These are phyloP conservation scores for Phialophora macrospora DNA, from an alignment of 2,329 filamentous ascomycete genomes.

Conservation along the genomic window DNA sequence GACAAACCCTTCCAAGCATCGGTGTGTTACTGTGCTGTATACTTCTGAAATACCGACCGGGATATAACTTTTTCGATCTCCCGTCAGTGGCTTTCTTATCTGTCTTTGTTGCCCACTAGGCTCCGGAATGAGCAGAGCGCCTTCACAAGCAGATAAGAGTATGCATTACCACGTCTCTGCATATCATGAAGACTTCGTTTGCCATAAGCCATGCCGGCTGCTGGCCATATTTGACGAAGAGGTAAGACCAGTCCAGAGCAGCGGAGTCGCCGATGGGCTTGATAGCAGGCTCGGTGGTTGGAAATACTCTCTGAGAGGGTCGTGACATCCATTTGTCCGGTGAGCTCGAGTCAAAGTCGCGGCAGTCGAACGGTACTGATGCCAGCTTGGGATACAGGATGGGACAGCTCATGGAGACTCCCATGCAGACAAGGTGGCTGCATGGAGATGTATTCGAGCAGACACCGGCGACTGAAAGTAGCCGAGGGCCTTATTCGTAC, in stretches of 20 bases:
- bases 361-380: neutral
- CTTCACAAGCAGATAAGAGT: neutral
- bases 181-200: neutral
- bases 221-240: neutral
- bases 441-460: neutral
- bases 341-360: neutral
- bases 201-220: neutral
- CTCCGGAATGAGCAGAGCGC: neutral
- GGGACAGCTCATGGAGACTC: neutral
- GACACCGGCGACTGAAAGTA: neutral
- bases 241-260: neutral
- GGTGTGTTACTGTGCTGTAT: neutral
- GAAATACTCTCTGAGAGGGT: neutral
- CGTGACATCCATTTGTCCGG: neutral
- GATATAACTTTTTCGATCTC: neutral
- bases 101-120: neutral
- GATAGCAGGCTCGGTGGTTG: neutral
- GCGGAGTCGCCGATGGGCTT: neutral
- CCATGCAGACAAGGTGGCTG: neutral
- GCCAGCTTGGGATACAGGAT: neutral
- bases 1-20: too few relatives aligned
- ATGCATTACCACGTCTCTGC: neutral
- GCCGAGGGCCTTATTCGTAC: slow-evolving; percentile 15
- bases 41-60: neutral
- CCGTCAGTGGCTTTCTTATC: too few relatives aligned